Evolutionary conservation across 306 rosid genomes (phyloP), one percentile per base, ranked within the genome.

Genomic region (Cucurbita moschata): DNA sequence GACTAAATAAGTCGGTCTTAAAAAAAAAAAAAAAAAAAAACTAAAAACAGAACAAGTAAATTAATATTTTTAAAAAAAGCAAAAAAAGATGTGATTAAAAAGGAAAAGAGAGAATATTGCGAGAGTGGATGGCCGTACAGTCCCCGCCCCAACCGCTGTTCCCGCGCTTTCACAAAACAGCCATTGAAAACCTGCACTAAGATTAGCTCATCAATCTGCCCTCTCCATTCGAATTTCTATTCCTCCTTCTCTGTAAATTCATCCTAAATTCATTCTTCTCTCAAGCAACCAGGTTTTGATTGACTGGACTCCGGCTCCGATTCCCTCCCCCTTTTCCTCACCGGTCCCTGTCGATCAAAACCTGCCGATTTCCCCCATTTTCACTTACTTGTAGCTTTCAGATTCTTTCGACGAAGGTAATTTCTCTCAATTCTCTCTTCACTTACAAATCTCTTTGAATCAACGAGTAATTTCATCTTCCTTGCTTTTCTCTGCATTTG

Each of bases 141-240:
- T 55, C 78, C 8, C 30, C 2, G 10, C 46, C 38, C 9, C 79
- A 83, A 79, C 82, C 96, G 87, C 65, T 43, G 74, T 82, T 86
- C 49, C 79, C 83, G 89, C 88, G 78, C 76, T n/a, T 73, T 67
- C 76, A 78, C 89, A 73, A 74, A 81, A 85, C 75, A 62, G 61
- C 68, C 77, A 65, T 78, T 57, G 12, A 73, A 58, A 38, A 44
- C 2, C 59, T 53, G 13, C 63, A 6, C 47, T 40, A 35, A 42
- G 78, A 82, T 78, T 81, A 79, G 81, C 77, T 69, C 82, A 78
- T 62, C 43, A 5, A 44, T 3, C 79, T 38, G 52, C 53, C 18
- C 53, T 70, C 62, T 63, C 38, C 52, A 66, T 66, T 66, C 72
- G 71, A 74, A 67, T 77, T 80, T 83, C 78, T 78, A 74, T 77